Conservation (phyloP, 2,329 filamentous ascomycete genomes). For the Ceratocystis cubensis region DNA sequence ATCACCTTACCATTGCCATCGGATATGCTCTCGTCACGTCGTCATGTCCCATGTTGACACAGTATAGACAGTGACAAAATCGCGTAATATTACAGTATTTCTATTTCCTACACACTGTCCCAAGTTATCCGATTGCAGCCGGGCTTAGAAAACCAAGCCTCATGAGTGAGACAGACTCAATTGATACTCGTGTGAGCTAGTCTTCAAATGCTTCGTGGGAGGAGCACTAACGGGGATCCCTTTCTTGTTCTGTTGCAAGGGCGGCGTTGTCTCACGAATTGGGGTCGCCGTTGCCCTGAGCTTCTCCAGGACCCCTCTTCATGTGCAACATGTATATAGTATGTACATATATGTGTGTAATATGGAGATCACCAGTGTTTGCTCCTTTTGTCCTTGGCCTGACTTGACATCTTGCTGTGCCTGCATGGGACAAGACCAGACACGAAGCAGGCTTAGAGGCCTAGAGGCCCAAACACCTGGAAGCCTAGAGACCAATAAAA, state of each 20-base stretch:
- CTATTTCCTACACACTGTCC: neutral
- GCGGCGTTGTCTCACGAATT: neutral
- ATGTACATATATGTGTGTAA: neutral
- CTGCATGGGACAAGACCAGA: conserved; percentile 5
- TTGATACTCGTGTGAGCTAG: neutral
- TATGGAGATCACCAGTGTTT: neutral
- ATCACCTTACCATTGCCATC: no score
- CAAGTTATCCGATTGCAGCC: conserved; percentile 2
- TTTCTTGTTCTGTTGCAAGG: neutral
- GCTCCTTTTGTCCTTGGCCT: neutral
- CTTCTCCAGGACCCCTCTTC: neutral
- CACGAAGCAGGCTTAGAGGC: neutral
- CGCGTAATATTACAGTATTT: neutral
- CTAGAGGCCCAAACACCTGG: neutral
- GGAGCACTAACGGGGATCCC: neutral
- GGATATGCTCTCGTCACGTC: no score
- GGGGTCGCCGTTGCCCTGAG: neutral
- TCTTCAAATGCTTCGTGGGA: neutral
- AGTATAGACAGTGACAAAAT: neutral
- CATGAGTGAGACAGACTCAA: neutral
- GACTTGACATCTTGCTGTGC: neutral
- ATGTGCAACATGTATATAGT: no score
- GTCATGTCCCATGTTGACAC: no score
- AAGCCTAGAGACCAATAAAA: neutral
- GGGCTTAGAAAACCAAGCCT: conserved; percentile 3